These are phyloP conservation scores for Pseudonectria foliicola DNA, from an alignment of 2,329 filamentous ascomycete species.

Conservation along the genomic window DNA sequence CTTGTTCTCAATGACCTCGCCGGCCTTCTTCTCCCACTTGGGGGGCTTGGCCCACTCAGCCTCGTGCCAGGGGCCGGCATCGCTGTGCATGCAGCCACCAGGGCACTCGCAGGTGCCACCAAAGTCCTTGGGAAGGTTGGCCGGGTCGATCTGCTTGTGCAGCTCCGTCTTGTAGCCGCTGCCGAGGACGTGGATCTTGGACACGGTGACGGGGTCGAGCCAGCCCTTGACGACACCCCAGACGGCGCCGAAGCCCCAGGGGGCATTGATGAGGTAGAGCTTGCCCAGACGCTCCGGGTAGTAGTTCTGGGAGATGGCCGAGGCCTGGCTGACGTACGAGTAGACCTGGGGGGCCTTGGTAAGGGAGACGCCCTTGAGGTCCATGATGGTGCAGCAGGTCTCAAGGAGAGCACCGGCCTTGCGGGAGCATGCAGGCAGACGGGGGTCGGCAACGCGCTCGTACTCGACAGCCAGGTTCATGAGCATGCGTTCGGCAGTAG, in stretches of 20 bases:
- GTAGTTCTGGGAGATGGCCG: conserved; percentile 93
- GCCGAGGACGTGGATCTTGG: conserved; percentile 91
- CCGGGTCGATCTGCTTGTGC: conserved; percentile 72
- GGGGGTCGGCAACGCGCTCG: conserved; percentile 89
- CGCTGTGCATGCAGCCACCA: conserved; percentile 79
- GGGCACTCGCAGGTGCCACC: conserved; percentile 77
- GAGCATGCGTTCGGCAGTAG: conserved; percentile 86
- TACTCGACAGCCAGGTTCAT: conserved; percentile 96
- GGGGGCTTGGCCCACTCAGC: conserved; percentile 57
- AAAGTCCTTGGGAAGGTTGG: conserved; percentile 83
- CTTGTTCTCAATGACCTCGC: conserved; percentile 34
- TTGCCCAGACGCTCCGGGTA: conserved; percentile 96
- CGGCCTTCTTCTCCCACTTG: conserved; percentile 50
- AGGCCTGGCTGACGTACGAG: conserved; percentile 77
- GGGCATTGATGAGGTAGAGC: conserved; percentile 96
- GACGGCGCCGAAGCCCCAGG: conserved; percentile 85
- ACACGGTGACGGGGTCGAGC: conserved; percentile 92
- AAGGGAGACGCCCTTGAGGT: conserved; percentile 89
- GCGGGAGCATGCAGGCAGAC: conserved; percentile 90
- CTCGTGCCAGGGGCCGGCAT: conserved; percentile 85
- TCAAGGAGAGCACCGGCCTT: conserved; percentile 85
- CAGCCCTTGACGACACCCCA: conserved; percentile 87
- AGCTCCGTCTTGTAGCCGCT: conserved; percentile 76
- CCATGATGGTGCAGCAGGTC: conserved; percentile 98
- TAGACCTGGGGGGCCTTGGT: conserved; percentile 77